Evolutionary conservation across 148 eudicot genomes (phyloP), one percentile per base, ranked within the genome.

Genomic region (Mesembryanthemum crystallinum): DNA sequence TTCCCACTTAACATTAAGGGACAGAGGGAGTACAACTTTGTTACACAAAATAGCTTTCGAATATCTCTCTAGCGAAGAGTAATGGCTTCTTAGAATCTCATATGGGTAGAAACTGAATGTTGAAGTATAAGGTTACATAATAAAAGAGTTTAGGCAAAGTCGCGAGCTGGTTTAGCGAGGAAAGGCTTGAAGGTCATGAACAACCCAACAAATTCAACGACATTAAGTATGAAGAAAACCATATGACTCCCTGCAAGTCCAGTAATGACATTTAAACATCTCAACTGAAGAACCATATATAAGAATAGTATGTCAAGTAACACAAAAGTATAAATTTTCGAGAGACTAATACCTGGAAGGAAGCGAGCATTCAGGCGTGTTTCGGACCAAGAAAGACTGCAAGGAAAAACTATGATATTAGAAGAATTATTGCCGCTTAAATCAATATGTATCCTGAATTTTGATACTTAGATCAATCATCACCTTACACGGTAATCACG

Each of bases 201-300:
- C 7, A 87, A 64, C 28, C 89, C 87, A 49, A 80, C 49, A 17
- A 72, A 45, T 75, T 87, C 86, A 11, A 84, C 42, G 75, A 81
- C 69, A 30, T 87, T 87, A n/a, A 87, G 83, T 21, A 87, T 57
- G 80, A 87, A 87, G 81, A 87, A 87, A 6, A 87, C 82, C 84
- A 84, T 76, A 65, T 84, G 83, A 72, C 70, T 68, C 55, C 87
- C 89, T 87, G 84, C 58, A 87, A 54, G 8, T 57, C 61, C 82
- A 39, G 8, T 54, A 77, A 72, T 10, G 33, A 21, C 67, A 63
- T 30, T 55, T 6, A 35, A 35, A 6, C 3, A 3, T 35, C 24
- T 3, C 23, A 12, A 37, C 33, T 2, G 10, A 23, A 33, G 12
- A 65, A 33, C 27, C n/a, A n/a, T n/a, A n/a, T n/a, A n/a, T n/a